Conservation (phyloP, 352 stramenopile genomes). For the Nothophytophthora sp. region DNA sequence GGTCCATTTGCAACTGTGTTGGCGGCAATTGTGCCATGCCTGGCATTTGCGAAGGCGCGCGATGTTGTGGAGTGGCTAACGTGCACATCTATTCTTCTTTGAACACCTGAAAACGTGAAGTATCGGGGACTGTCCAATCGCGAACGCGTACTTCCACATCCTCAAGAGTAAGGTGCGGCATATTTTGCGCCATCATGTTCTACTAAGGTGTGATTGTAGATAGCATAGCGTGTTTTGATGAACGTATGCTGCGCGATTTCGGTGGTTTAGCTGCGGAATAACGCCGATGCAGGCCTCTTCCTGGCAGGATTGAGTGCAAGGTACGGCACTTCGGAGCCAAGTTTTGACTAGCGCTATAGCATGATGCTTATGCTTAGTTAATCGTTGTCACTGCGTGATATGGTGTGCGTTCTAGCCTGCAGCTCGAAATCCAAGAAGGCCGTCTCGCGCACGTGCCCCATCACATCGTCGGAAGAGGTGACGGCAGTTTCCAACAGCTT, state of each 20-base stretch:
- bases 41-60: too few species aligned
- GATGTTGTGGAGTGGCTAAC: too few species aligned
- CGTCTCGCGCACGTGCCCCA: slow-evolving; percentile 27
- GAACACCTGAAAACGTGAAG: too few species aligned
- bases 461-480: slow-evolving; percentile 32
- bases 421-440: slow-evolving; percentile 44
- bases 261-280: slow-evolving; percentile 29
- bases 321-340: slow-evolving; percentile 7
- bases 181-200: background rate
- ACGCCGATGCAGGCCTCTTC: slow-evolving; percentile 49
- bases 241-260: slow-evolving; percentile 4
- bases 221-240: background rate
- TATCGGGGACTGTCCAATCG: slow-evolving; percentile 45
- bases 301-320: slow-evolving; percentile 25
- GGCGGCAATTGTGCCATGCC: too few species aligned
- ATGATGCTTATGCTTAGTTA: background rate
- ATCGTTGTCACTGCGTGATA: too few species aligned
- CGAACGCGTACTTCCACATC: slow-evolving; percentile 61
- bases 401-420: slow-evolving; percentile 22
- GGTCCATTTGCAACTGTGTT: background rate
- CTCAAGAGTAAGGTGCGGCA: slow-evolving; percentile 44
- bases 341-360: background rate
- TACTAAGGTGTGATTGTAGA: background rate
- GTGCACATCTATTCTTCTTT: too few species aligned
- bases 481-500: background rate